These are phyloP conservation scores for Colletotrichum chlorophyti DNA, from an alignment of 2,329 filamentous ascomycete genomes.

Conservation along the genomic window DNA sequence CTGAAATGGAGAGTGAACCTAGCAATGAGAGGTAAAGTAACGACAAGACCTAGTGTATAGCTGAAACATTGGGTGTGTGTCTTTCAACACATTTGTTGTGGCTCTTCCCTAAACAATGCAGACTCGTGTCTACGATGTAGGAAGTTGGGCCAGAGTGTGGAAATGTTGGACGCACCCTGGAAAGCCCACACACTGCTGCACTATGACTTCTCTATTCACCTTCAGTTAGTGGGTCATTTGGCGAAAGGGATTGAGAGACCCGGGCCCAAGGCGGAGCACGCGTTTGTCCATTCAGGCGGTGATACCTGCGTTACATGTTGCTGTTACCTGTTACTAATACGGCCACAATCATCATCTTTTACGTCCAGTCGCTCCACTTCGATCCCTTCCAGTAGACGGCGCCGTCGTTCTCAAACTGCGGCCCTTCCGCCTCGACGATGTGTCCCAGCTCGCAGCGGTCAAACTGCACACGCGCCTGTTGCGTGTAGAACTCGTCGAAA, in stretches of 20 bases:
- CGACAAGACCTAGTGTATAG: no score
- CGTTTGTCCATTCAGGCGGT: neutral
- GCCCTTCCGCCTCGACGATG: slow-evolving; percentile 61
- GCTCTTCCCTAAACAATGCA: no score
- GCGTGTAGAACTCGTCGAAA: slow-evolving; percentile 60
- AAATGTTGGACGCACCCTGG: no score
- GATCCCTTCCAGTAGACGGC: slow-evolving; percentile 33
- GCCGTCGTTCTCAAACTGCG: slow-evolving; percentile 44
- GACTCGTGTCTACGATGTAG: no score
- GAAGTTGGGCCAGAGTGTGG: no score
- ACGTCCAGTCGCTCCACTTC: slow-evolving; percentile 37
- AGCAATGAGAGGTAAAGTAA: no score
- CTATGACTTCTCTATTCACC: neutral
- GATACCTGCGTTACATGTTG: neutral
- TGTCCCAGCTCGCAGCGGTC: slow-evolving; percentile 62
- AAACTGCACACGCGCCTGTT: slow-evolving; percentile 56
- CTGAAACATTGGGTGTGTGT: no score
- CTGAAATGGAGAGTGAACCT: no score
- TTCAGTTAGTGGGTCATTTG: no score
- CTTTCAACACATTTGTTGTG: no score
- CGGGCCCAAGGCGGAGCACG: no score
- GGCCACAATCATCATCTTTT: neutral
- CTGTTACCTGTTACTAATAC: neutral
- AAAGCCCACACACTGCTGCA: neutral
- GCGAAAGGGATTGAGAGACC: no score